Conservation (phyloP, 306 rosid species). For the Dryas drummondii region DNA sequence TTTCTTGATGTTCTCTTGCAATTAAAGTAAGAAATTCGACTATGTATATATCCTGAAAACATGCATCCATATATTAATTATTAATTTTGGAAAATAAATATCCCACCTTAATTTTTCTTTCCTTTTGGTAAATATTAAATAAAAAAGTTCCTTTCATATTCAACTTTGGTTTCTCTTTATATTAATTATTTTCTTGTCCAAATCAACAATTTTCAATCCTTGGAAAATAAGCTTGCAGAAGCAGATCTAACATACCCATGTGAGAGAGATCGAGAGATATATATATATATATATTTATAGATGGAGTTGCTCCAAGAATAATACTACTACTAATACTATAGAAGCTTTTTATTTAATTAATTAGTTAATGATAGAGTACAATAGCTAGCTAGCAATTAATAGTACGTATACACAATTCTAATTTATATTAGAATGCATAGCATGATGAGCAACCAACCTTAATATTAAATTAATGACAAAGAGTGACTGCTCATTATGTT, state of each 20-base stretch:
- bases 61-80: neutral
- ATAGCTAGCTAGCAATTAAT: neutral
- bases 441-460: conserved; percentile 83
- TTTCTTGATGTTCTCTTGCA: no score
- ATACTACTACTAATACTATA: neutral
- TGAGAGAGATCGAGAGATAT: neutral
- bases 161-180: neutral
- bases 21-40: neutral
- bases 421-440: conserved; percentile 38
- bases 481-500: conserved; percentile 77
- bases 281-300: neutral
- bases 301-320: neutral
- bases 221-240: neutral
- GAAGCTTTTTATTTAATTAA: neutral
- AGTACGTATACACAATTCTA: neutral
- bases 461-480: conserved; percentile 15
- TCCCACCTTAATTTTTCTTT: neutral
- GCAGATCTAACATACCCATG: neutral
- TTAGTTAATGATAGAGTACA: neutral
- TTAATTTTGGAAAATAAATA: neutral
- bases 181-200: neutral
- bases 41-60: neutral
- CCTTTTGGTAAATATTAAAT: neutral
- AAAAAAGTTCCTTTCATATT: neutral
- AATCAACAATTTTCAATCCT: neutral